Conservation (phyloP, 495 filamentous ascomycete genomes). For the Acidomyces sp. region DNA sequence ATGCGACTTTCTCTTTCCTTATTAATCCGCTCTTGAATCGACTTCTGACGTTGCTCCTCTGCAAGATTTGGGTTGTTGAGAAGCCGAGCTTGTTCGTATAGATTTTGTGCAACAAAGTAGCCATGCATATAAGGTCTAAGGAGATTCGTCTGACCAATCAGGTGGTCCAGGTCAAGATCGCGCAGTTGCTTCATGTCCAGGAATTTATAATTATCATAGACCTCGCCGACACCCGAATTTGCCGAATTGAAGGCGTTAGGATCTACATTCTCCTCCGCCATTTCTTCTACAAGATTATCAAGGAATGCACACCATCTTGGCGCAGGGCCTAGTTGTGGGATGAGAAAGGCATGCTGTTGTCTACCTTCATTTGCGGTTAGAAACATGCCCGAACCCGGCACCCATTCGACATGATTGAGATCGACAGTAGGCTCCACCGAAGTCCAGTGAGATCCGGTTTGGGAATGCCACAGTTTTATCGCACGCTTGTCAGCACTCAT, state of each 20-base stretch:
- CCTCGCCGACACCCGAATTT: conserved; percentile 40
- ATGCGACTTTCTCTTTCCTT: conserved; percentile 88
- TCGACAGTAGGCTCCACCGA: conserved; percentile 91
- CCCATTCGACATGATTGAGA: conserved; percentile 81
- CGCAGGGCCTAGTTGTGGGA: conserved; percentile 83
- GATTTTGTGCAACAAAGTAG: conserved; percentile 82
- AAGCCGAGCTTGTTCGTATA: conserved; percentile 89
- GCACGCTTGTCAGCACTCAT: conserved; percentile 85
- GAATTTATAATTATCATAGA: conserved; percentile 99
- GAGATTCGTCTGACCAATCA: conserved; percentile 74
- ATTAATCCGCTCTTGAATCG: conserved; percentile 81
- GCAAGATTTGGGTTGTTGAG: conserved; percentile 86
- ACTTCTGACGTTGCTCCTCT: conserved; percentile 77
- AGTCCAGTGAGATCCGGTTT: conserved; percentile 74
- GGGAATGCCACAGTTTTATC: conserved; percentile 90
- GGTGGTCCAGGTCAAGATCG: conserved; percentile 66
- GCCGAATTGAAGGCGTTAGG: conserved; percentile 43
- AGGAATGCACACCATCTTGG: conserved; percentile 94
- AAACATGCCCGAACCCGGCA: conserved; percentile 77
- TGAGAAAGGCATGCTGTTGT: conserved; percentile 88
- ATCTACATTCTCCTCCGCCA: conserved; percentile 71
- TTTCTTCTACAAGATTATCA: conserved; percentile 94
- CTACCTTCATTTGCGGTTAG: conserved; percentile 91
- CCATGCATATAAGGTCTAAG: conserved; percentile 96
- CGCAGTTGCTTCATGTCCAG: conserved; percentile 72